Evolutionary conservation across 2,329 filamentous ascomycete species (phyloP).

Genomic region (Gyromitra esculenta): DNA sequence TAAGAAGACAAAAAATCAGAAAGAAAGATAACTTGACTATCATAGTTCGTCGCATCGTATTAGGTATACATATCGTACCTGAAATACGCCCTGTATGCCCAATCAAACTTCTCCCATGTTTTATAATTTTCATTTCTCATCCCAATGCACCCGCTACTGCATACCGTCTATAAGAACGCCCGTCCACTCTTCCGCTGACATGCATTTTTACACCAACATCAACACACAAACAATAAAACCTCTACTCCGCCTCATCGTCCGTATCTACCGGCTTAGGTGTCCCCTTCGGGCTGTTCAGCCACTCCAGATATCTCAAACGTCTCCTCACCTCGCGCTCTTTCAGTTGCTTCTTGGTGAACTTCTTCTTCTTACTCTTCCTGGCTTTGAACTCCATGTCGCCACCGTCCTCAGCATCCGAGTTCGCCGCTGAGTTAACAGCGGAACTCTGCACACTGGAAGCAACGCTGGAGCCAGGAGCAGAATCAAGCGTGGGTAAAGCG

Average conservation of each 20-base stretch:
- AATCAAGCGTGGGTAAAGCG: slow-evolving; percentile 35
- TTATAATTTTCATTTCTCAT: slow-evolving; percentile 13
- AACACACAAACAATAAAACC: not conserved
- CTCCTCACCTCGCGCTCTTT: slow-evolving; percentile 92
- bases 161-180: slow-evolving; percentile 36
- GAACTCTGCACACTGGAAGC: slow-evolving; percentile 70
- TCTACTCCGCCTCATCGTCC: slow-evolving; percentile 56
- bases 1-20: slow-evolving; percentile 25
- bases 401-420: slow-evolving; percentile 81
- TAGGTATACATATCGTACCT: slow-evolving; percentile 16
- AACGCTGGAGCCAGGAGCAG: slow-evolving; percentile 62
- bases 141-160: not conserved
- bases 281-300: slow-evolving; percentile 86
- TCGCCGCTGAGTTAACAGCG: slow-evolving; percentile 71
- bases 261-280: slow-evolving; percentile 57
- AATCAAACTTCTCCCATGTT: slow-evolving; percentile 10
- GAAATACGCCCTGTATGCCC: not conserved
- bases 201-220: not conserved
- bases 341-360: slow-evolving; percentile 94
- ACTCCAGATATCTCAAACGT: slow-evolving; percentile 83
- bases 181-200: not conserved
- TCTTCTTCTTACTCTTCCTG: slow-evolving; percentile 85
- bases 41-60: slow-evolving; percentile 30
- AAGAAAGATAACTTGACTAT: slow-evolving; percentile 24
- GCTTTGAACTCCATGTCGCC: slow-evolving; percentile 81